Evolutionary conservation across 2,329 filamentous ascomycete species (phyloP), one percentile per base, ranked within the genome.

Genomic region (Monosporascus sp.): DNA sequence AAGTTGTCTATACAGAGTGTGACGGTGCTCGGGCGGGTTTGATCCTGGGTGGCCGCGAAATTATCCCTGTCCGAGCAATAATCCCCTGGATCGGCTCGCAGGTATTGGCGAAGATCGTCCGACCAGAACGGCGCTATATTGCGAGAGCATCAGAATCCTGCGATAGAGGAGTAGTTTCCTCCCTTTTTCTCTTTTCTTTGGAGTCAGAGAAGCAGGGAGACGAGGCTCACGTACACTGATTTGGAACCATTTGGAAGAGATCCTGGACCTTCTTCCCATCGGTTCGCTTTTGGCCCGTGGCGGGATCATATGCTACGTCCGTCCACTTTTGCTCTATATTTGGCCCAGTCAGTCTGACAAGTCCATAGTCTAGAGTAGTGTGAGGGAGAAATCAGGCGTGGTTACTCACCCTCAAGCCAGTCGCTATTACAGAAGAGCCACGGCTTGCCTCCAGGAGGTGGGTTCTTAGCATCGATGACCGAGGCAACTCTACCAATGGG

Each of bases 1-100:
- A 55, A 53, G 48, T 55, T 55, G 18, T 51, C 43, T 6, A 51
- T 44, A 31, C 54, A 55, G n/a, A 55, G 50, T 7, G 54, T 55
- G 35, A 55, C 11, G 4, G 54, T 55, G 18, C 48, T 51, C 17
- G 54, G 54, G 6, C 5, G 7, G 9, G 54, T 55, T 41, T 51
- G 48, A 7, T 55, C 54, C 49, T 55, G 54, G 18, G 51, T 55
- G 35, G 54, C 54, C 24, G 40, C 54, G n/a, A 49, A n/a, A 37
- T 48, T 38, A 17, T 15, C 43, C 22, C 18, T 44, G n/a, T 49
- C 18, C 5, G 54, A 49, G 51, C 54, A 55, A 28, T 51, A 55
- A 37, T 55, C 54, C 5, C 54, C 54, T 24, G 51, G 20, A 17
- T 38, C 37, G 31, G 47, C 43, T 49, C 28, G 26, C 11, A 55